A percentile compares a stretch with the other conserved stretches of the same genome.
phyloP scores from a whole-genome alignment of 768 basidiomycete species.

The Tremella mesenterica region DNA sequence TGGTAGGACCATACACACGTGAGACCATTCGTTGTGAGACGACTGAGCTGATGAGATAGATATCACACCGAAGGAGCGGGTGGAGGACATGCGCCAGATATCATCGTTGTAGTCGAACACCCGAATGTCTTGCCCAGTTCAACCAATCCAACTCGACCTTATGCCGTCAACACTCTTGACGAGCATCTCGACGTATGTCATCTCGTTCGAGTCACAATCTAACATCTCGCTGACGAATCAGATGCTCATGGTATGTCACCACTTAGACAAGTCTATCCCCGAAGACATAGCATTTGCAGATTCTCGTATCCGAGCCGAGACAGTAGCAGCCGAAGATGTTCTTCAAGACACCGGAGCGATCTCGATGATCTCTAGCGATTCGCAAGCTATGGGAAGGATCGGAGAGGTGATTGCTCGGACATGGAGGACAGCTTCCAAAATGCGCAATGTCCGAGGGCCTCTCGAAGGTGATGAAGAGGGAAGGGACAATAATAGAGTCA shows the following conservation, averaged over 20 bases:
- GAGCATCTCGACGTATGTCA: slow-evolving; percentile 85
- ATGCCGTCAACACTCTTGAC: slow-evolving; percentile 79
- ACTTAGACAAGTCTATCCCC: slow-evolving; percentile 78
- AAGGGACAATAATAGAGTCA: slow-evolving; percentile 80
- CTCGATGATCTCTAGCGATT: slow-evolving; percentile 91
- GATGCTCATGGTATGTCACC: slow-evolving; percentile 99
- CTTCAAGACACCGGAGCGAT: slow-evolving; percentile 88
- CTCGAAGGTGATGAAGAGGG: slow-evolving; percentile 65
- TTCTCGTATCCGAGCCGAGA: slow-evolving; percentile 91
- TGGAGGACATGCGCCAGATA: slow-evolving; percentile 94
- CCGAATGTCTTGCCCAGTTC: slow-evolving; percentile 89
- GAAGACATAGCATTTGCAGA: slow-evolving; percentile 96
- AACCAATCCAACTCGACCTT: slow-evolving; percentile 94
- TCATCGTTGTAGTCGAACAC: slow-evolving; percentile 88
- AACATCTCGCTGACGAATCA: too few species aligned
- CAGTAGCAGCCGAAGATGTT: slow-evolving; percentile 94
- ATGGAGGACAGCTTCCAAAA: slow-evolving; percentile 95
- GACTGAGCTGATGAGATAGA: slow-evolving; percentile 7
- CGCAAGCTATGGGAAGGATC: slow-evolving; percentile 96
- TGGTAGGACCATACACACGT: slow-evolving; percentile 80
- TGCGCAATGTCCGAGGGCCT: slow-evolving; percentile 70
- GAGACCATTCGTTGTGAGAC: slow-evolving; percentile 4
- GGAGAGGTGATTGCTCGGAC: slow-evolving; percentile 87
- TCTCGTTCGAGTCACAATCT: neutral
- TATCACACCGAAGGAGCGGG: slow-evolving; percentile 97